A percentile compares a stretch with the other conserved stretches of the same genome.
These are phyloP conservation scores for Alternaria arbusti DNA, from an alignment of 2,329 filamentous ascomycete species.

Conservation along the genomic window DNA sequence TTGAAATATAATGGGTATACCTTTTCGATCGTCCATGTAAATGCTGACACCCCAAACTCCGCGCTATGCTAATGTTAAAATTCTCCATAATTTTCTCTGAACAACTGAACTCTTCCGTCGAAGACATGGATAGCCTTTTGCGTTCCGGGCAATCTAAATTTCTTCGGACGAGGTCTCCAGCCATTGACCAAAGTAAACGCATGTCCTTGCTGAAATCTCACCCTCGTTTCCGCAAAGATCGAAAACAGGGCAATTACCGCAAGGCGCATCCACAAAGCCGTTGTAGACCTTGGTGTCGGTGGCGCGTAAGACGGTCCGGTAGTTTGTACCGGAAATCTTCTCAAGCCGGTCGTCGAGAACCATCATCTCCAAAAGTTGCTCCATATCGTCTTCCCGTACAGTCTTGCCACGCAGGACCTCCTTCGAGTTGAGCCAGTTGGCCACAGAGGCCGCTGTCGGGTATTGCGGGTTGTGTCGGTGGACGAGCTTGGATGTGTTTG, in stretches of 20 bases:
- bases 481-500: conserved; percentile 40
- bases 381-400: conserved; percentile 72
- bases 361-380: conserved; percentile 85
- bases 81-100: too few relatives aligned
- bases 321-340: conserved; percentile 58
- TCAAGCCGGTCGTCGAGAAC: conserved; percentile 88
- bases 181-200: conserved; percentile 92
- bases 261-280: conserved; percentile 86
- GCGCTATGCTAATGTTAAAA: too few relatives aligned
- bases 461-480: conserved; percentile 76
- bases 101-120: too few relatives aligned
- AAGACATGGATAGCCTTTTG: too few relatives aligned
- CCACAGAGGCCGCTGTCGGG: conserved; percentile 80
- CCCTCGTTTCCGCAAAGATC: conserved; percentile 90
- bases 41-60: conserved; percentile 1
- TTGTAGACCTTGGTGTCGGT: conserved; percentile 63
- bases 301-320: conserved; percentile 53
- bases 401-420: conserved; percentile 74
- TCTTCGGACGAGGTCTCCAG: conserved; percentile 54
- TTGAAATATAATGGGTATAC: background rate
- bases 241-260: conserved; percentile 90
- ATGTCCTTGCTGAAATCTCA: conserved; percentile 86
- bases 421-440: conserved; percentile 71
- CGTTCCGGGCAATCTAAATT: background rate
- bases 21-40: background rate